Conservation (phyloP, 768 basidiomycete genomes). For the Stropharia rugosoannulata region DNA sequence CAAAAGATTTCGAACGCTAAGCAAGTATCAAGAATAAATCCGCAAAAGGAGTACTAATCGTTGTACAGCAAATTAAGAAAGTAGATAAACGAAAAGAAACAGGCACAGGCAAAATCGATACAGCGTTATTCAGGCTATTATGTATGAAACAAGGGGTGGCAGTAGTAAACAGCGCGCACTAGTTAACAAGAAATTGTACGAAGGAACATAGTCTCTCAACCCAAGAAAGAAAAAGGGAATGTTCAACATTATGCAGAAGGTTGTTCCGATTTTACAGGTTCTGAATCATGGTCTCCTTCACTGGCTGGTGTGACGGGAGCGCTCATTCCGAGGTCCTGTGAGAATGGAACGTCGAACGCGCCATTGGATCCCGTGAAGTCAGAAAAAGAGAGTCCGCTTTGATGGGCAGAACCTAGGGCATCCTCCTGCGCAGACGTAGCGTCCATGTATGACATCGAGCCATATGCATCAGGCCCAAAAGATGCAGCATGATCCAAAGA, state of each 20-base stretch:
- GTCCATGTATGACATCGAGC: slow-evolving; percentile 77
- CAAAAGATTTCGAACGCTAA: slow-evolving; percentile 23
- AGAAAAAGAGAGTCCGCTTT: slow-evolving; percentile 64
- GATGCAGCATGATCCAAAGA: slow-evolving; percentile 64
- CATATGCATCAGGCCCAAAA: slow-evolving; percentile 68
- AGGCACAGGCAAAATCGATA: slow-evolving; percentile 24
- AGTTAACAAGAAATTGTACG: slow-evolving; percentile 20
- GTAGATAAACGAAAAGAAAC: slow-evolving; percentile 23
- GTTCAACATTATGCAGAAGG: slow-evolving; percentile 28
- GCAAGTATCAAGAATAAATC: slow-evolving; percentile 39
- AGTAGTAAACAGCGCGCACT: slow-evolving; percentile 15
- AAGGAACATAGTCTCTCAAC: slow-evolving; percentile 19
- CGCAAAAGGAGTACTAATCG: slow-evolving; percentile 22
- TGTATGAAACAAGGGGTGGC: slow-evolving; percentile 21
- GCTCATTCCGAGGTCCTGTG: slow-evolving; percentile 65
- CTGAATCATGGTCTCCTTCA: slow-evolving; percentile 63
- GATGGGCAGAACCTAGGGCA: slow-evolving; percentile 53
- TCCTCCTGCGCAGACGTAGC: slow-evolving; percentile 65
- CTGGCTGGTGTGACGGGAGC: slow-evolving; percentile 49
- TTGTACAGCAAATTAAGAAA: slow-evolving; percentile 40
- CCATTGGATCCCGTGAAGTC: slow-evolving; percentile 65
- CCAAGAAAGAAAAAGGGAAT: slow-evolving; percentile 17
- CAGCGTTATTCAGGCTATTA: slow-evolving; percentile 21
- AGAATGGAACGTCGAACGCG: slow-evolving; percentile 67
- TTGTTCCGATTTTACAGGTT: slow-evolving; percentile 68